Evolutionary conservation across 768 basidiomycete genomes (phyloP).

Genomic region (Leucocoprinus leucothites): DNA sequence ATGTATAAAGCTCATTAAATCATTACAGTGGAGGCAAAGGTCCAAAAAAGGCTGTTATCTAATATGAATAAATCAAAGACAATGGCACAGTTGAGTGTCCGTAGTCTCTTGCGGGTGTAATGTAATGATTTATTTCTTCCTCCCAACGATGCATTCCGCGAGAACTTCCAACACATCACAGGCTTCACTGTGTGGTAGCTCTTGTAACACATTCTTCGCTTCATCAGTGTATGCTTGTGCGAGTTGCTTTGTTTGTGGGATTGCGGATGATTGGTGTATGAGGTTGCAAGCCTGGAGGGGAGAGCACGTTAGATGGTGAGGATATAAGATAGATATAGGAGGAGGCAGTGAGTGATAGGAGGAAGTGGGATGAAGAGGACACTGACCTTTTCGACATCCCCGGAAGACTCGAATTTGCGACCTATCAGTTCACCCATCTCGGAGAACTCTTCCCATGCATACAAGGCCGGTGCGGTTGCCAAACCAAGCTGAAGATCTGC

Average conservation of each 20-base stretch:
- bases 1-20: no score
- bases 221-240: conserved; percentile 77
- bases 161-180: conserved; percentile 71
- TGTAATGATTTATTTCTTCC: conserved; percentile 37
- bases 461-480: conserved; percentile 92
- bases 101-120: background rate
- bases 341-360: background rate
- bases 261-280: conserved; percentile 74
- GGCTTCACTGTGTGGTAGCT: conserved; percentile 83
- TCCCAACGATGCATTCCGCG: conserved; percentile 69
- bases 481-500: conserved; percentile 82
- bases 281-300: conserved; percentile 62
- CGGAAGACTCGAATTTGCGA: conserved; percentile 74
- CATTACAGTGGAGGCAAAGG: no score
- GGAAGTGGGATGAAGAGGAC: background rate
- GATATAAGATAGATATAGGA: background rate
- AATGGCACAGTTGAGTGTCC: no score
- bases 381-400: conserved; percentile 81
- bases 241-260: conserved; percentile 76
- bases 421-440: conserved; percentile 85
- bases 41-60: no score
- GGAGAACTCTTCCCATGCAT: conserved; percentile 92
- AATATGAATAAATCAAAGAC: no score
- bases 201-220: conserved; percentile 67
- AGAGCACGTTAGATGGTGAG: background rate